Conservation (phyloP, 2,329 filamentous ascomycete species). For the Cordyceps sp. region DNA sequence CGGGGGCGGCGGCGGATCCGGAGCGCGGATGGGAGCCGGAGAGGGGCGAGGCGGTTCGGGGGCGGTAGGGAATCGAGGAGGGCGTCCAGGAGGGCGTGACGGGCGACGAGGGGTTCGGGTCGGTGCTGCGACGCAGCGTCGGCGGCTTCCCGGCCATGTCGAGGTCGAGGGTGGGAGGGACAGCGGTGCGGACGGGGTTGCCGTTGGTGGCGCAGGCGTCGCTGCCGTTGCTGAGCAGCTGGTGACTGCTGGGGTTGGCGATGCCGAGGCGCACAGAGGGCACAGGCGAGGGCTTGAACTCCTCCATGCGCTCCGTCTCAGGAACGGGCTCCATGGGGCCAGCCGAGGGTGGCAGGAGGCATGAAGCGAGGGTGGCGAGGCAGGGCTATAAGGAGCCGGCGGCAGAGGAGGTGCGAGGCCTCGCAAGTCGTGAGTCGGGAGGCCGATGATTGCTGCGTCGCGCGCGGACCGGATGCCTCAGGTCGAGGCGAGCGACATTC, state of each 20-base stretch:
- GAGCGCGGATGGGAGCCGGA: conserved; percentile 39
- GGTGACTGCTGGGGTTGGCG: conserved; percentile 8
- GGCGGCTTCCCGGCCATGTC: conserved; percentile 32
- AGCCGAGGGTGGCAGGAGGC: conserved; percentile 1
- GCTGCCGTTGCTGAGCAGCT: conserved; percentile 4
- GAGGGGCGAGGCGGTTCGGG: conserved; percentile 45
- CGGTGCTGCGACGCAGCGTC: conserved; percentile 39
- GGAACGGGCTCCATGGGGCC: conserved; percentile 47
- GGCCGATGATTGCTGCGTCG: no score
- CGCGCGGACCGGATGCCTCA: not conserved
- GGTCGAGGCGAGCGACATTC: conserved; percentile 1
- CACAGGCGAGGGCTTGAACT: conserved; percentile 41
- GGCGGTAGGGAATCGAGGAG: conserved; percentile 36
- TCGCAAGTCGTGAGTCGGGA: no score
- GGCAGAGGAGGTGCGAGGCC: no score
- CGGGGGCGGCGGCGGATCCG: conserved; percentile 34
- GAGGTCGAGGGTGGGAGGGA: conserved; percentile 21
- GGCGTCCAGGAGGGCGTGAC: conserved; percentile 29
- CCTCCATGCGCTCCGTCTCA: conserved; percentile 52
- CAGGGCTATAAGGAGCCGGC: not conserved
- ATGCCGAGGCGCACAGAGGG: conserved; percentile 34
- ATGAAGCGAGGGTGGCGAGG: not conserved
- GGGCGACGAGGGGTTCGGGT: conserved; percentile 36
- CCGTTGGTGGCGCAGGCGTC: not conserved
- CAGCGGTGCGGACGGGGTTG: not conserved